Evolutionary conservation across 495 filamentous ascomycete species (phyloP).

Genomic region (Aspergillus asperescens): DNA sequence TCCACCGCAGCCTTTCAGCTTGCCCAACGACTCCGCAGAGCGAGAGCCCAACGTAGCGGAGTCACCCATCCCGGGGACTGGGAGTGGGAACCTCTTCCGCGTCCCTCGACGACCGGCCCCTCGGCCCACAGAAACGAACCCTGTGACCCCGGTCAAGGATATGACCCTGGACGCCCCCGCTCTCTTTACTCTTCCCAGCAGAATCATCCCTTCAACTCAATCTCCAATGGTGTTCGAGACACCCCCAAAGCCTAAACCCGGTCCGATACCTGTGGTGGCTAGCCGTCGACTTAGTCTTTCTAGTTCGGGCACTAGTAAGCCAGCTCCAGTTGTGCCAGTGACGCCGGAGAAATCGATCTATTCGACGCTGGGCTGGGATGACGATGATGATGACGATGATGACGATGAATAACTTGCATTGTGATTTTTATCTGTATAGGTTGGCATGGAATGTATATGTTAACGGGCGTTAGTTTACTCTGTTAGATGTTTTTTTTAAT

Average conservation of each 20-base stretch:
- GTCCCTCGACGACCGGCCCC: conserved; percentile 38
- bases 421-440: conserved; percentile 4
- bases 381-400: conserved; percentile 58
- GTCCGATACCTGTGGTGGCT: conserved; percentile 3
- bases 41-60: conserved; percentile 4
- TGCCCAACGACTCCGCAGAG: conserved; percentile 13
- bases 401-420: conserved; percentile 39
- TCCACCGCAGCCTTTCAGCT: conserved; percentile 31
- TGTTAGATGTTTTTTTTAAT: neutral
- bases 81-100: conserved; percentile 27
- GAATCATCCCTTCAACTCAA: conserved; percentile 10
- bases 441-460: neutral
- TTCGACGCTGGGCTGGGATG: conserved; percentile 72
- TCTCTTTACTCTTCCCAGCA: conserved; percentile 5
- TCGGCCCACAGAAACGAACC: conserved; percentile 24
- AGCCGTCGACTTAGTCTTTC: neutral
- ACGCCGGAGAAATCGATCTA: conserved; percentile 57
- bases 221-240: conserved; percentile 37
- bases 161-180: conserved; percentile 1
- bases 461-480: conserved; percentile 16
- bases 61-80: conserved; percentile 19
- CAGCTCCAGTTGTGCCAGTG: conserved; percentile 22
- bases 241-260: conserved; percentile 38
- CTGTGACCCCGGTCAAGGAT: conserved; percentile 22
- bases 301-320: neutral